These are phyloP conservation scores for Fusarium globosum DNA, from an alignment of 2,329 filamentous ascomycete species.

Conservation along the genomic window DNA sequence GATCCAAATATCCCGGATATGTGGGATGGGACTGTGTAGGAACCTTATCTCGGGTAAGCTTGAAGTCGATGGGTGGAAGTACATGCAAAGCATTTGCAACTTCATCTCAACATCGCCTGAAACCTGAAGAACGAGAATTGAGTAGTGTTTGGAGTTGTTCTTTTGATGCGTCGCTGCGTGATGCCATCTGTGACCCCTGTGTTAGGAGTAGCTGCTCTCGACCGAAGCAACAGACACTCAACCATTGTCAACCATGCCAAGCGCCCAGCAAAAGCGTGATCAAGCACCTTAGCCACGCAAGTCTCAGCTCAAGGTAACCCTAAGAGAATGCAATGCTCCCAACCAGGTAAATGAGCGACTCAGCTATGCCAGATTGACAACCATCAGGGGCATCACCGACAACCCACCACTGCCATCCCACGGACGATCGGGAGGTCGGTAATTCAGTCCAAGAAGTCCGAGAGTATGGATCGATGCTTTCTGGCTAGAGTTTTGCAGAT, in stretches of 20 bases:
- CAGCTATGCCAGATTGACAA: neutral
- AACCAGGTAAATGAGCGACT: neutral
- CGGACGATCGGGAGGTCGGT: slow-evolving; percentile 1
- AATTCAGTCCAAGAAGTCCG: neutral
- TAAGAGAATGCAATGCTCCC: neutral
- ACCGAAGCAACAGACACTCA: neutral
- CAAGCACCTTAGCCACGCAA: neutral
- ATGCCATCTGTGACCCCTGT: accelerated
- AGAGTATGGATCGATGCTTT: accelerated
- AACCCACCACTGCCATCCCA: neutral
- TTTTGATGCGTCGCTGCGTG: neutral
- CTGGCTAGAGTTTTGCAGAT: slow-evolving; percentile 11
- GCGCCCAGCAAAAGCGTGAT: too few relatives aligned
- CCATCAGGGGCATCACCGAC: neutral
- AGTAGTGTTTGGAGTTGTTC: neutral
- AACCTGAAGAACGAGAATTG: neutral
- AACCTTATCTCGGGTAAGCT: neutral
- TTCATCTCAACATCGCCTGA: accelerated
- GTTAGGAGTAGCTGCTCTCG: too few relatives aligned
- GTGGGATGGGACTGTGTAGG: neutral
- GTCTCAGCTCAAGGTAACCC: neutral
- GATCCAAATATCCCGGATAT: slow-evolving; percentile 15
- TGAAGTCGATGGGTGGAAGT: neutral
- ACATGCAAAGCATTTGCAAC: accelerated
- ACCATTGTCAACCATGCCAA: accelerated